Evolutionary conservation across 306 rosid species (phyloP).

Genomic region (Trifolium dubium): DNA sequence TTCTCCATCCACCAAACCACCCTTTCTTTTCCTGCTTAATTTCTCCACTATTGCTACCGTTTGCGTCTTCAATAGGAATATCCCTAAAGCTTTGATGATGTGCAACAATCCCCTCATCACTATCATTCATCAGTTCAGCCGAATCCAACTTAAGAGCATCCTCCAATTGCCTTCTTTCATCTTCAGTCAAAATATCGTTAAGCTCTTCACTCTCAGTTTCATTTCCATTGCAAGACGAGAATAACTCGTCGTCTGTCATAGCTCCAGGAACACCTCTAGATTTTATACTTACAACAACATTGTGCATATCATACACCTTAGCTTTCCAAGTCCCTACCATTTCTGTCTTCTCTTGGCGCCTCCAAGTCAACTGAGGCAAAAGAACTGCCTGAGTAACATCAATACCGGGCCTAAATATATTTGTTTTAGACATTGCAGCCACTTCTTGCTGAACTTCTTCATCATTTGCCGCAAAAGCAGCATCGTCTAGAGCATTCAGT

Average conservation of each 20-base stretch:
- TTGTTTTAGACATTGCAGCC: constrained; percentile 92
- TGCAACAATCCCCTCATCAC: constrained; percentile 61
- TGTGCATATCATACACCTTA: constrained; percentile 97
- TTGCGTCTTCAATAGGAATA: constrained; percentile 70
- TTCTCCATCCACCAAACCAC: constrained; percentile 98
- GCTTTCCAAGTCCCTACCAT: constrained; percentile 92
- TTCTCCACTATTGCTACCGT: constrained; percentile 63
- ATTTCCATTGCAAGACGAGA: constrained; percentile 80
- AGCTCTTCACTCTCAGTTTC: constrained; percentile 86
- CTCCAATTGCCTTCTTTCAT: constrained; percentile 89
- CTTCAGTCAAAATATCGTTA: constrained; percentile 83
- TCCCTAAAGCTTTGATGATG: constrained; percentile 79
- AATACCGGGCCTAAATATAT: constrained; percentile 94
- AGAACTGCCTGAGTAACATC: constrained; percentile 98
- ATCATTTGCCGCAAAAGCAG: constrained; percentile 81
- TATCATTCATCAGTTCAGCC: constrained; percentile 59
- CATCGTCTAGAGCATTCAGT: constrained; percentile 92
- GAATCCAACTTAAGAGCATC: constrained; percentile 83
- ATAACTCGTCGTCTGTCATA: constrained; percentile 89
- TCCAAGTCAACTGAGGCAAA: constrained; percentile 93
- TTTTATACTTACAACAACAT: constrained; percentile 91
- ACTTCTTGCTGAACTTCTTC: constrained; percentile 95
- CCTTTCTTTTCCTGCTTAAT: constrained; percentile 85
- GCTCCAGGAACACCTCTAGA: constrained; percentile 98
- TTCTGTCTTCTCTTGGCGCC: constrained; percentile 93